Base-by-base conservation (phyloP, 2,329 filamentous ascomycete species). In the Thielaviopsis ethacetica region DNA sequence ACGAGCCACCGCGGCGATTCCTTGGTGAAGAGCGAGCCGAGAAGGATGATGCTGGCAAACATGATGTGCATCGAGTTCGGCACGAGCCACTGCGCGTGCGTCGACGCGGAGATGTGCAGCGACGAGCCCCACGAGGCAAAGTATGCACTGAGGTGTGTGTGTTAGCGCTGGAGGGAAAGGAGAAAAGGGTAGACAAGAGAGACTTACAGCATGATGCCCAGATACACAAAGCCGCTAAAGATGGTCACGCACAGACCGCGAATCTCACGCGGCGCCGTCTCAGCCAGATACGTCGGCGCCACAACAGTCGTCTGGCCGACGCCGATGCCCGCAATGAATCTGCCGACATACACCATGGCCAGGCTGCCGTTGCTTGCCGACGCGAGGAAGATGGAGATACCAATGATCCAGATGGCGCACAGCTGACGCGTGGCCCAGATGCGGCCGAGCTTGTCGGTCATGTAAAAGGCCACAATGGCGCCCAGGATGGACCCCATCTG, bases 51-150 rank as follows among this genome's bases (percentile, higher is more conserved):
- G 4, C 79, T 79, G 1, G 86, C 83, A 66, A 91, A 89, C 66
- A 89, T 89, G 68, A 91, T 75, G 67, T 91, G 86, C 60, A 91
- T 73, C 64, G 81, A 83, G 50, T 85, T 88, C 0, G 87, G 86
- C 0, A 88, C 78, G 51, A 85, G 76, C 79, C 79, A 82, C 62
- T 76, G 74, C 58, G 73, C 72, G 59, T 73, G 70, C 2, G 71
- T 73, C n/a, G 67, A 64, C 54, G 74, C 71, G 24, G 71, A 68
- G 22, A 82, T 70, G 67, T 81, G 71, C 51, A 81, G 58, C 59
- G 75, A 68, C 58, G 71, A 74, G 60, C 82, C 82, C 66, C 83
- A 85, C 68, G 83, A 86, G 61, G 84, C 81, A 65, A 89, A 91
- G 71, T 90, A 91, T 9, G 84, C 85, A 51, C 59, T 61, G 1